Conservation (phyloP, 2,329 filamentous ascomycete species). For the Ilyonectria destructans region DNA sequence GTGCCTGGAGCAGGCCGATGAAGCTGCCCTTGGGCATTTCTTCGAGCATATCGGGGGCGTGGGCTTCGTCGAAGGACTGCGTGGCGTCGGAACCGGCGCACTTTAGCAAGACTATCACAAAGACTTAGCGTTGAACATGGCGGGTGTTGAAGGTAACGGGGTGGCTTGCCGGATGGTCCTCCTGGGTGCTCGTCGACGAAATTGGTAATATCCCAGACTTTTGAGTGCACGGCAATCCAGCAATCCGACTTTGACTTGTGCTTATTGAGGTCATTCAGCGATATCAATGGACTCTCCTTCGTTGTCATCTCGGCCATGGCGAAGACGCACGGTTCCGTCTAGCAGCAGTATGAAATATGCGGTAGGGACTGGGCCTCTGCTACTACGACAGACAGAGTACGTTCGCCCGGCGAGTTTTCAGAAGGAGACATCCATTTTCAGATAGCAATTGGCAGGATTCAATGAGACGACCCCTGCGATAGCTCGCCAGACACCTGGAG, state of each 20-base stretch:
- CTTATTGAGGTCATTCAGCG: conserved; percentile 58
- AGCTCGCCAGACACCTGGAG: conserved; percentile 2
- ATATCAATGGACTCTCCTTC: conserved; percentile 34
- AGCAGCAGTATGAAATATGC: not conserved
- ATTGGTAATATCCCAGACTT: conserved; percentile 79
- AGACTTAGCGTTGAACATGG: conserved; percentile 50
- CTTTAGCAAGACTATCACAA: conserved; percentile 61
- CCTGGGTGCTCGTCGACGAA: conserved; percentile 67
- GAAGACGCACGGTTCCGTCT: not conserved
- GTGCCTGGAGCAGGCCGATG: conserved; percentile 64
- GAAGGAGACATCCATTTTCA: conserved; percentile 12
- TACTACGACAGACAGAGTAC: not conserved
- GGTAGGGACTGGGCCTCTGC: not conserved
- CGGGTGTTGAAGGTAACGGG: not conserved
- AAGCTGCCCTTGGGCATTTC: conserved; percentile 63
- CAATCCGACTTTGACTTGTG: conserved; percentile 67
- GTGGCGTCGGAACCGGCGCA: conserved; percentile 71
- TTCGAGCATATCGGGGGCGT: conserved; percentile 60
- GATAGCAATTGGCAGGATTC: conserved; percentile 7
- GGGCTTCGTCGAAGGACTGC: conserved; percentile 66
- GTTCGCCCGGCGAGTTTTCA: not conserved
- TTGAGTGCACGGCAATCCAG: conserved; percentile 80
- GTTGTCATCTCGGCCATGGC: conserved; percentile 29
- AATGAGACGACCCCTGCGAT: not conserved
- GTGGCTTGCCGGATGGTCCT: conserved; percentile 52